phyloP scores from a whole-genome alignment of 139 green algal species.

The Chlamydomonas sp. region DNA sequence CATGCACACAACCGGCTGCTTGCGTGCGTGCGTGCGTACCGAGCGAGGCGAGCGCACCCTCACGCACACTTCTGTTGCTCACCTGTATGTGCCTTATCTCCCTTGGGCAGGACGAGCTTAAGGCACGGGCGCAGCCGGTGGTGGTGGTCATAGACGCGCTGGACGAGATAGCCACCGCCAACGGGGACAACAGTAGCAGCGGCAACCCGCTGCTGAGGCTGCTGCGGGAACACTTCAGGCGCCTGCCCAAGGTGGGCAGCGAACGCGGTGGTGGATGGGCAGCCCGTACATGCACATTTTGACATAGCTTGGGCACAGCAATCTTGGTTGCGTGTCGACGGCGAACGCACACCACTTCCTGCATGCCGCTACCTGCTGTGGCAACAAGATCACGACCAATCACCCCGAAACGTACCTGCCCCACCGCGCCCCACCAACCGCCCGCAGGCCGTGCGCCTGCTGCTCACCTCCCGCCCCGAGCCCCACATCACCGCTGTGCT shows the following conservation, averaged over 20 bases:
- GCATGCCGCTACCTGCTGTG: too few species aligned
- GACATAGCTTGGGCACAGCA: too few species aligned
- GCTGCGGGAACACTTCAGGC: neutral
- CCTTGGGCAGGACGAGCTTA: neutral
- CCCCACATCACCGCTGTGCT: neutral
- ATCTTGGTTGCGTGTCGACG: neutral
- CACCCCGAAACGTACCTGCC: too few species aligned
- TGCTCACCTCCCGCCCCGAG: conserved; percentile 1
- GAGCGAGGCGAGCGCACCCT: too few species aligned
- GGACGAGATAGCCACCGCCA: neutral
- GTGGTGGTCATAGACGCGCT: neutral
- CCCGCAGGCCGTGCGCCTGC: neutral
- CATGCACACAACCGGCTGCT: too few species aligned
- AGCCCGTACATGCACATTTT: neutral
- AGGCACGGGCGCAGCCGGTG: neutral
- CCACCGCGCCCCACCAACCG: too few species aligned
- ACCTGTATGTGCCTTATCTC: neutral
- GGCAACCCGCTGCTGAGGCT: neutral
- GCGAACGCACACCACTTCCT: too few species aligned
- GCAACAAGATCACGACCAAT: too few species aligned
- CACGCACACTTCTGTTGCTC: too few species aligned
- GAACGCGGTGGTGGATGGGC: neutral
- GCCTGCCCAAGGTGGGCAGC: neutral
- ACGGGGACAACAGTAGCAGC: neutral
- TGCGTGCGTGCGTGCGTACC: too few species aligned